A percentile compares a stretch with the other conserved stretches of the same genome.
Evolutionary conservation across 2,329 filamentous ascomycete genomes (phyloP).

Genomic region (Colletotrichum noveboracense): DNA sequence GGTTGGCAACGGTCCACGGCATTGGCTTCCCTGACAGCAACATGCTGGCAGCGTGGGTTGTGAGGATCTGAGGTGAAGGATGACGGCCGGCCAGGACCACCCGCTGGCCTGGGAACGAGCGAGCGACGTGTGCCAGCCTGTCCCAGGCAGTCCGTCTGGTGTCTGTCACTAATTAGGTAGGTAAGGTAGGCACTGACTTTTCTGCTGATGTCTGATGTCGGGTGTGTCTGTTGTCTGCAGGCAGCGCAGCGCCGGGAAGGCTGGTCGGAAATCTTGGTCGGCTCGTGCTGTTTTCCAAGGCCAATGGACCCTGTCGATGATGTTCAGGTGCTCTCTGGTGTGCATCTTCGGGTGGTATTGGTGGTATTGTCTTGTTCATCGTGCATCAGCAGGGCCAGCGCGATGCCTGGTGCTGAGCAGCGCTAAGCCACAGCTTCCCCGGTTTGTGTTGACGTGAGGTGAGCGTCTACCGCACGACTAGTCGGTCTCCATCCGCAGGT

Average conservation of each 20-base stretch:
- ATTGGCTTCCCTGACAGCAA: neutral
- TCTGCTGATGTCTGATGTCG: neutral
- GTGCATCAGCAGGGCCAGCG: neutral
- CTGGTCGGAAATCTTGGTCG: neutral
- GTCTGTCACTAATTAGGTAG: neutral
- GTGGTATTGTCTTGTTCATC: slow-evolving; percentile 14
- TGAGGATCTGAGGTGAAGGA: neutral
- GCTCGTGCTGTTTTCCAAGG: neutral
- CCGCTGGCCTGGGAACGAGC: slow-evolving; percentile 11
- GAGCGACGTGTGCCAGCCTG: slow-evolving; percentile 8
- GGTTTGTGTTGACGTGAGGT: slow-evolving; percentile 14
- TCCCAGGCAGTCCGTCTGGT: slow-evolving; percentile 9
- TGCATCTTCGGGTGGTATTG: neutral
- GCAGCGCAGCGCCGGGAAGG: neutral
- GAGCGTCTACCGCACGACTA: neutral
- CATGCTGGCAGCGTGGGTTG: neutral
- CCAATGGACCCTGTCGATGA: neutral
- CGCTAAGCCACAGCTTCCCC: slow-evolving; percentile 22
- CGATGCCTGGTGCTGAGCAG: slow-evolving; percentile 14
- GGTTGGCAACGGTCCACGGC: neutral
- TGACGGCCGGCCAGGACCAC: neutral
- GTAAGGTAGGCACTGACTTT: slow-evolving; percentile 7
- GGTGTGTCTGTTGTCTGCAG: neutral
- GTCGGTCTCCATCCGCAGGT: neutral
- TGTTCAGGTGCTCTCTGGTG: neutral